Conservation (phyloP, 2,329 filamentous ascomycete genomes). For the Dothidotthia symphoricarpi region DNA sequence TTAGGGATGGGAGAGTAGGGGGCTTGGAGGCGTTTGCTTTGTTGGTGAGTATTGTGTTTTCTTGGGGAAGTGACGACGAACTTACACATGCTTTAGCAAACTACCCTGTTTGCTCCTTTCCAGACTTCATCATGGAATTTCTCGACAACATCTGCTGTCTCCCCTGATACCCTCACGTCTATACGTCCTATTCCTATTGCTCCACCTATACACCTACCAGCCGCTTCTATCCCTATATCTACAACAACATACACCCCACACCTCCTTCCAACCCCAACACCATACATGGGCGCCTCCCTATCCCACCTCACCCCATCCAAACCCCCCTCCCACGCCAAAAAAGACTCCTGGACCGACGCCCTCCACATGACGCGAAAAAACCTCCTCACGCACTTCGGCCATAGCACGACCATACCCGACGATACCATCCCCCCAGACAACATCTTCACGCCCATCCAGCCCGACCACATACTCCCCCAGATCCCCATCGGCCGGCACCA, state of each 20-base stretch:
- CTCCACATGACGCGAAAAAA: conserved; percentile 12
- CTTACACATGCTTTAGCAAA: too few species aligned
- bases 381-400: conserved; percentile 14
- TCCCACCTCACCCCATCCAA: background rate
- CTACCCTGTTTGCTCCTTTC: too few species aligned
- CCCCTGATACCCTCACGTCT: too few species aligned
- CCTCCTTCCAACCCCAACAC: background rate
- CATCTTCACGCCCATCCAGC: conserved; percentile 46
- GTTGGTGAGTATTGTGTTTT: too few species aligned
- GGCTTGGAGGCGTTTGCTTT: too few species aligned
- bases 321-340: background rate
- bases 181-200: too few species aligned
- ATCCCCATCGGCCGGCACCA: conserved; percentile 42
- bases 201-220: too few species aligned
- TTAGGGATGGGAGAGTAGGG: too few species aligned
- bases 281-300: conserved; percentile 11
- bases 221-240: too few species aligned
- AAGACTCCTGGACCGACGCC: conserved; percentile 5
- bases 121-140: too few species aligned
- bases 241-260: background rate
- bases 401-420: background rate
- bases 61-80: too few species aligned
- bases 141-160: too few species aligned
- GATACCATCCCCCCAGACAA: conserved; percentile 24
- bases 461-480: conserved; percentile 43